Evolutionary conservation across 768 basidiomycete species (phyloP).

Genomic region (Kwoniella europaea): DNA sequence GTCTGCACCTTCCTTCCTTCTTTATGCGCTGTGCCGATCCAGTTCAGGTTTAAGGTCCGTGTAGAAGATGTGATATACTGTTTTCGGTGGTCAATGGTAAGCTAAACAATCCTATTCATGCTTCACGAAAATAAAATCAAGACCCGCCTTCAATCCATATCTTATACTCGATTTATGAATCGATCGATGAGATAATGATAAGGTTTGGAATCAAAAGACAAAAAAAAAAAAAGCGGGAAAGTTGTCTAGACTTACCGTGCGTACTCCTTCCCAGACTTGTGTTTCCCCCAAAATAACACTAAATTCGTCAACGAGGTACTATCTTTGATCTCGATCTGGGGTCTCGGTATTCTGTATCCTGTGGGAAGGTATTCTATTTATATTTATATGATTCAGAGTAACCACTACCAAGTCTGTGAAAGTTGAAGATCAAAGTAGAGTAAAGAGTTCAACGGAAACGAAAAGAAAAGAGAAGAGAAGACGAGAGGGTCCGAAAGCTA

Average conservation of each 20-base stretch:
- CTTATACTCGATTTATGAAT: not conserved
- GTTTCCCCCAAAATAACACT: not conserved
- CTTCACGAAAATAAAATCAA: not conserved
- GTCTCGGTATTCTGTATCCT: not conserved
- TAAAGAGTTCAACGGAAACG: not conserved
- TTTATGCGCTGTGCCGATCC: not conserved
- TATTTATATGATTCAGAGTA: not conserved
- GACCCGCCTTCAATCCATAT: not conserved
- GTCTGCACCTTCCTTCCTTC: not conserved
- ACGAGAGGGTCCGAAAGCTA: not conserved
- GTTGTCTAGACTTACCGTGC: conserved; percentile 3
- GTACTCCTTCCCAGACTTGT: not conserved
- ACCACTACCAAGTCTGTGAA: not conserved
- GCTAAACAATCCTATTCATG: no score
- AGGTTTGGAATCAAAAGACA: not conserved
- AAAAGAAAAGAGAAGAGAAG: not conserved
- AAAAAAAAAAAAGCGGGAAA: not conserved
- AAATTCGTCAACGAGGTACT: not conserved
- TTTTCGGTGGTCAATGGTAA: not conserved
- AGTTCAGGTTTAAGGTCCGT: not conserved
- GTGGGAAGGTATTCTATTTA: not conserved
- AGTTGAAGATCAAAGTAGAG: not conserved
- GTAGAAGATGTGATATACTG: not conserved
- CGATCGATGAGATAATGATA: not conserved
- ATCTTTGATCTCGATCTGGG: not conserved